Evolutionary conservation across 1,284 basidiomycete genomes (phyloP).

Genomic region (Xerocomus amazonicus): DNA sequence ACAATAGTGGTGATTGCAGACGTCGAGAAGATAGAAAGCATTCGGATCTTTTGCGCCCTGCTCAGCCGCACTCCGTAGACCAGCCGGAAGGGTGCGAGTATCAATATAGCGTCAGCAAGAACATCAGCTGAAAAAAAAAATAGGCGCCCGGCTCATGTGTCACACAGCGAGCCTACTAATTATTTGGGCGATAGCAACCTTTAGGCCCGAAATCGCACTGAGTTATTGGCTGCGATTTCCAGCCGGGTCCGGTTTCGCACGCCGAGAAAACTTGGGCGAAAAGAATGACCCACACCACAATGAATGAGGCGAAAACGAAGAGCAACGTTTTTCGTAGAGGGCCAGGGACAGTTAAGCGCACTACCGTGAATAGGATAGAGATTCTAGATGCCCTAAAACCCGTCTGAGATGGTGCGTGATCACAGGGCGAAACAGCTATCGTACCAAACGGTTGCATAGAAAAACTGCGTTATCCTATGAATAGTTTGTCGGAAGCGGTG

Average conservation of each 20-base stretch:
- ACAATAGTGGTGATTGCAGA: conserved; percentile 7
- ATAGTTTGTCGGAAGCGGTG: not conserved
- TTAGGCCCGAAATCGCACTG: not conserved
- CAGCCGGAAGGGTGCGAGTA: conserved; percentile 1
- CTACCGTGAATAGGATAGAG: conserved; percentile 5
- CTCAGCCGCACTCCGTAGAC: conserved; percentile 2
- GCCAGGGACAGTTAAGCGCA: not conserved
- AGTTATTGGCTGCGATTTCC: not conserved
- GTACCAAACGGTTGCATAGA: conserved; percentile 3
- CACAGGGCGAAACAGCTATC: not conserved
- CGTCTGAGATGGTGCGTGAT: not conserved
- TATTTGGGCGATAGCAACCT: conserved; percentile 1
- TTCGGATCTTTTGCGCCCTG: conserved; percentile 3
- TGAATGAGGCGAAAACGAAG: not conserved
- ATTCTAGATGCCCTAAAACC: not conserved
- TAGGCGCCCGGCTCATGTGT: not conserved
- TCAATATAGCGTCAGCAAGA: conserved; percentile 3
- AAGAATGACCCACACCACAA: conserved; percentile 1
- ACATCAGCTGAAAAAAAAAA: conserved; percentile 1
- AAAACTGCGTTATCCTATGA: conserved; percentile 3
- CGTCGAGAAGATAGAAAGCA: conserved; percentile 5
- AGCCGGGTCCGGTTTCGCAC: conserved; percentile 3
- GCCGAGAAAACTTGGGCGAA: conserved; percentile 5
- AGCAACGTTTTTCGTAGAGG: not conserved
- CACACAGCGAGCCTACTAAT: conserved; percentile 1